phyloP scores from a whole-genome alignment of 1,284 basidiomycete species.

The Ustilago loliicola region DNA sequence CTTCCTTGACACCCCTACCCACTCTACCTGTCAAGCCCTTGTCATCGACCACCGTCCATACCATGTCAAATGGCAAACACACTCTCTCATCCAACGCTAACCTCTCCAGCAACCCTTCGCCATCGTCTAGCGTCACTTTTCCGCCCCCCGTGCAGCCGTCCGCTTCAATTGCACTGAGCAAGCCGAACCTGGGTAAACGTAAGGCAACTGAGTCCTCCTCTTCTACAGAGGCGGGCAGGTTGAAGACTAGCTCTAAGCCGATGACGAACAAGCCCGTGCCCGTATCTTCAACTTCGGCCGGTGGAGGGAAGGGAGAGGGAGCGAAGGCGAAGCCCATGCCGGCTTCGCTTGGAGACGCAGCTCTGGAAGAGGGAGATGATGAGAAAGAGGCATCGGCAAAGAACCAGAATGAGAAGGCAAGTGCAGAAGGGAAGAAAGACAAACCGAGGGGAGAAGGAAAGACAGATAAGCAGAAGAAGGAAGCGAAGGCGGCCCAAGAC shows the following conservation, averaged over 20 bases:
- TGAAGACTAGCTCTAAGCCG: background rate
- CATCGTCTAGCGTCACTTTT: too few species aligned
- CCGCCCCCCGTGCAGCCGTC: too few species aligned
- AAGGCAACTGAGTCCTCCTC: background rate
- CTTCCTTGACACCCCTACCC: background rate
- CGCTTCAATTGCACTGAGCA: too few species aligned
- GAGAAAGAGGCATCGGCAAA: too few species aligned
- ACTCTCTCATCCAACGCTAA: background rate
- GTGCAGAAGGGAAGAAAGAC: background rate
- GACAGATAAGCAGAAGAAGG: background rate
- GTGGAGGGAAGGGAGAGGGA: background rate
- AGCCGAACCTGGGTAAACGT: background rate
- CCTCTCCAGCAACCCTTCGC: background rate
- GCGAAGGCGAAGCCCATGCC: background rate
- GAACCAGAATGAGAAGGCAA: too few species aligned
- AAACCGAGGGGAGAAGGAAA: background rate
- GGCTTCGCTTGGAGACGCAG: background rate
- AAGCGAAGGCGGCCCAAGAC: slow-evolving; percentile 7
- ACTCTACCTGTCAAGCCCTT: background rate
- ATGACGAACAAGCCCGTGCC: background rate
- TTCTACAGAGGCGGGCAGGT: background rate
- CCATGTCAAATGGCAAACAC: background rate
- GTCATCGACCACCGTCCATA: background rate
- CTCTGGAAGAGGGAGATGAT: background rate
- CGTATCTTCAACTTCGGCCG: too few species aligned